These are phyloP conservation scores for Casuarina glauca DNA, from an alignment of 306 rosid genomes.

Conservation along the genomic window DNA sequence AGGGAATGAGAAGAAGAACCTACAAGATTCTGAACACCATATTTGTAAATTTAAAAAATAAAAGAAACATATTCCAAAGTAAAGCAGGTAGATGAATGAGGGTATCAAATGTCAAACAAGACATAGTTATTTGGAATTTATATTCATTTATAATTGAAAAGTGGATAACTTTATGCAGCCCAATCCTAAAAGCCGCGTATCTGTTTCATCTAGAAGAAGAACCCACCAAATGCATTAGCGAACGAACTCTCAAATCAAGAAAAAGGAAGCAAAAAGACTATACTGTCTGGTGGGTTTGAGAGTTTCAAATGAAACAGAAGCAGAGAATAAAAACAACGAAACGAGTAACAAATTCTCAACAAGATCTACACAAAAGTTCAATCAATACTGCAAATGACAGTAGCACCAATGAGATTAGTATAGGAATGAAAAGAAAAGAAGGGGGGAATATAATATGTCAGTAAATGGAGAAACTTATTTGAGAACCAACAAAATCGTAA, in stretches of 20 bases:
- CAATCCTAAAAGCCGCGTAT: background rate
- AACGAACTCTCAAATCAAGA: background rate
- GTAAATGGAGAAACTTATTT: background rate
- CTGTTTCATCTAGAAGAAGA: background rate
- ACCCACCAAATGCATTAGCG: background rate
- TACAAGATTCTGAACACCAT: constrained; percentile 13
- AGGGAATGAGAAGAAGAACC: constrained; percentile 21
- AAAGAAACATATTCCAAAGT: background rate
- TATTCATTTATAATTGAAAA: background rate
- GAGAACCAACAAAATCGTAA: background rate
- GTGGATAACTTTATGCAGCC: background rate
- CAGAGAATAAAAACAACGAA: background rate
- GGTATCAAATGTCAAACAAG: constrained; percentile 14
- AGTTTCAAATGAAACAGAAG: background rate
- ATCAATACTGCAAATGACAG: background rate
- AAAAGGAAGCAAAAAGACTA: background rate
- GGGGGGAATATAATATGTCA: background rate
- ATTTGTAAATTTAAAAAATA: background rate
- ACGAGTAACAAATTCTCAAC: background rate
- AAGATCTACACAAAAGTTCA: constrained; percentile 1
- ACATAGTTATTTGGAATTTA: background rate
- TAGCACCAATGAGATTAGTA: background rate
- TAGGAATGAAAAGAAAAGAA: background rate
- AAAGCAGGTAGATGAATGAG: constrained; percentile 2
- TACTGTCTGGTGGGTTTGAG: background rate